phyloP scores from a whole-genome alignment of 352 stramenopile genomes.

The Lagenidium sp. region DNA sequence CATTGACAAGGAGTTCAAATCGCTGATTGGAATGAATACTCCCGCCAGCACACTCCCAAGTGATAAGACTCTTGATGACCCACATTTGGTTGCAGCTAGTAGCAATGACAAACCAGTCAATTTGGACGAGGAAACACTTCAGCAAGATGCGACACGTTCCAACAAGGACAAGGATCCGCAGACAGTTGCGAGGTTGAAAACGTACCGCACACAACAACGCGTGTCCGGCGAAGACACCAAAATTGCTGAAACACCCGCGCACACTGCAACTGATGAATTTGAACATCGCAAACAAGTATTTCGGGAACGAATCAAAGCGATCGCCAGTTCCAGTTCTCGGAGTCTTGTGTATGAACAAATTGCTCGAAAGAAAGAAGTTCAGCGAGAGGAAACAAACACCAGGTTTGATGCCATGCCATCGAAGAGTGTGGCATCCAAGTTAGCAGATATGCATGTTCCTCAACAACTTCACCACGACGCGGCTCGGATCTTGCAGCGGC shows the following conservation, averaged over 20 bases:
- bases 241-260: background rate
- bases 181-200: background rate
- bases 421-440: constrained; percentile 6
- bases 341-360: constrained; percentile 70
- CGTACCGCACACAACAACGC: too few relatives aligned
- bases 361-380: constrained; percentile 25
- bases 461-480: constrained; percentile 33
- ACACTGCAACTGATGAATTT: constrained; percentile 62
- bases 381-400: too few relatives aligned
- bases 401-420: constrained; percentile 5
- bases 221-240: too few relatives aligned
- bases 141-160: too few relatives aligned
- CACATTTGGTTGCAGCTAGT: constrained; percentile 2
- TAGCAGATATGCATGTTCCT: constrained; percentile 20
- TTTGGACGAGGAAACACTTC: constrained; percentile 20
- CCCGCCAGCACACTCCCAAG: too few relatives aligned
- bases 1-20: constrained; percentile 40
- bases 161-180: too few relatives aligned
- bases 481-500: constrained; percentile 10
- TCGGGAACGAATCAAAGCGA: constrained; percentile 63
- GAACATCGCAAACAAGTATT: constrained; percentile 64
- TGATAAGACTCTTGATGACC: too few relatives aligned
- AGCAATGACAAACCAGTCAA: constrained; percentile 7
- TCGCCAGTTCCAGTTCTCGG: constrained; percentile 49
- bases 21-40: constrained; percentile 22